A percentile compares a stretch with the other conserved stretches of the same genome.
Evolutionary conservation across 208 protist genomes (phyloP).

Genomic region (Zelonia costaricensis): DNA sequence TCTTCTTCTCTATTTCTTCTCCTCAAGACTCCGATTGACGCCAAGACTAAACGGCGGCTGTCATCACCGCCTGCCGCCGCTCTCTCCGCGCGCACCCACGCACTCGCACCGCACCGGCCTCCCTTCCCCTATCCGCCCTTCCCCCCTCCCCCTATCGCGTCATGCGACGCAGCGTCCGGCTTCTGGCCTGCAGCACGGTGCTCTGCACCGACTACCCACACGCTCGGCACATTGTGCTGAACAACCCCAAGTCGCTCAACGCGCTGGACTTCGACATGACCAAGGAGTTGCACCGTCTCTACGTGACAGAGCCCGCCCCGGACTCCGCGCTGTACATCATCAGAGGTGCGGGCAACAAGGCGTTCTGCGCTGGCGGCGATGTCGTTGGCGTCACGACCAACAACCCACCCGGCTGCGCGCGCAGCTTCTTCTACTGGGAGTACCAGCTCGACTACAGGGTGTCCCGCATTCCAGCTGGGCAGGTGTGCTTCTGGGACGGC

Average conservation of each 20-base stretch:
- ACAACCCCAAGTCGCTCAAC: conserved; percentile 63
- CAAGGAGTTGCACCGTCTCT: conserved; percentile 30
- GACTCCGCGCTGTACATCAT: conserved; percentile 48
- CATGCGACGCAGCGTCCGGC: neutral
- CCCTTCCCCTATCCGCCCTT: neutral
- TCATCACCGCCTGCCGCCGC: too few relatives aligned
- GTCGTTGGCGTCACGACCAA: conserved; percentile 47
- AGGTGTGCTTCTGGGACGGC: conserved; percentile 83
- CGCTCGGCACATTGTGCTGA: conserved; percentile 54
- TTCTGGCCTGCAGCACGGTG: conserved; percentile 18
- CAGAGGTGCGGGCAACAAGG: conserved; percentile 65
- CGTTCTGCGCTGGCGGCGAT: conserved; percentile 90
- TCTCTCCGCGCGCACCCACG: too few relatives aligned
- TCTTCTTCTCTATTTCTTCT: neutral
- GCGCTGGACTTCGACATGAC: conserved; percentile 63
- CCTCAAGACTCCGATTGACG: neutral
- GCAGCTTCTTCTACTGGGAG: conserved; percentile 64
- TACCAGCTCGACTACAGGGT: conserved; percentile 77
- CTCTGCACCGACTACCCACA: conserved; percentile 54
- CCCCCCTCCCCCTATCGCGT: neutral
- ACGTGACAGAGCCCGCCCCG: conserved; percentile 34
- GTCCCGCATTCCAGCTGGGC: conserved; percentile 37
- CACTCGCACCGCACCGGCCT: too few relatives aligned
- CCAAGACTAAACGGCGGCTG: too few relatives aligned
- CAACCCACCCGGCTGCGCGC: conserved; percentile 22